phyloP scores from a whole-genome alignment of 148 eudicot genomes.

The Cornus florida region DNA sequence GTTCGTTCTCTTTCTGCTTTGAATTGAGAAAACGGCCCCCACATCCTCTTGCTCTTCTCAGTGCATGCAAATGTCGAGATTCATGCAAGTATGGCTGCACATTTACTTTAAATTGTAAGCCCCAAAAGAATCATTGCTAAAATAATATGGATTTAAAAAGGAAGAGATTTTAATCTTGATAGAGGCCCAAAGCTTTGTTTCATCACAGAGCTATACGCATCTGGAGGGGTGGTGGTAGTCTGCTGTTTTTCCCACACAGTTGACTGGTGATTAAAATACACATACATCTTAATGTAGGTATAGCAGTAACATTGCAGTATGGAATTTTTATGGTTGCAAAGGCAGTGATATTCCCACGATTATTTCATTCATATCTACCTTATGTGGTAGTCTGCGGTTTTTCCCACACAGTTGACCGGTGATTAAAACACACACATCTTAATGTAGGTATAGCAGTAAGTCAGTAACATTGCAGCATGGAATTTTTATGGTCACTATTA shows the following conservation, averaged over 20 bases:
- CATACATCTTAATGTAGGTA: neutral
- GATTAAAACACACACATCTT: too few species aligned
- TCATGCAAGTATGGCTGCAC: constrained; percentile 70
- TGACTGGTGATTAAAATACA: too few species aligned
- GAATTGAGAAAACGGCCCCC: constrained; percentile 61
- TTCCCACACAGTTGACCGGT: too few species aligned
- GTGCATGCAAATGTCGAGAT: constrained; percentile 68
- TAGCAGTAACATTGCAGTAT: neutral
- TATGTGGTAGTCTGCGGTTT: neutral
- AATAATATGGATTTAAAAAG: neutral
- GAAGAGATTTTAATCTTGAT: neutral
- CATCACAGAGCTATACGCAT: neutral
- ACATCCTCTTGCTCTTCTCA: constrained; percentile 55
- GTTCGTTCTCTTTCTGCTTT: constrained; percentile 42
- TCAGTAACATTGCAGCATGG: neutral
- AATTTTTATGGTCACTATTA: neutral
- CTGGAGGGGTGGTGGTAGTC: neutral
- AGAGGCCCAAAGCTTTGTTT: neutral
- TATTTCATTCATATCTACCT: too few species aligned
- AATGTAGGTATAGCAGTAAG: neutral
- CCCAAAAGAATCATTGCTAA: neutral
- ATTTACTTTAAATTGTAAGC: constrained; percentile 3
- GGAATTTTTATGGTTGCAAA: neutral
- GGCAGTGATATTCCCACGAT: neutral
- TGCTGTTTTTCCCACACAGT: neutral